Evolutionary conservation across 371 early-diverging fungal genomes (phyloP).

Genomic region (Mucor circinelloides): DNA sequence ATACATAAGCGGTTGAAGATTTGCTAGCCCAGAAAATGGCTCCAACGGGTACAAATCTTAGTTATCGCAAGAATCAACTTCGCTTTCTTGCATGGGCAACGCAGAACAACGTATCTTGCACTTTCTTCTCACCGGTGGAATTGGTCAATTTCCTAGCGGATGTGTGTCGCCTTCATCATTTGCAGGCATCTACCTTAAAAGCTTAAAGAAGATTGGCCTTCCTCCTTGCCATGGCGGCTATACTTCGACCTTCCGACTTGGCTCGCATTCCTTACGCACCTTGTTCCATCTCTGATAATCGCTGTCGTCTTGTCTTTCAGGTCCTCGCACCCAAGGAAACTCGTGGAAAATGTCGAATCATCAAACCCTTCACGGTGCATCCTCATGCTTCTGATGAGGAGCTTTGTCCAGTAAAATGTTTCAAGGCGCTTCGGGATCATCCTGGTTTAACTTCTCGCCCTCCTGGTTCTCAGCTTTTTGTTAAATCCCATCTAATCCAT

Average conservation of each 20-base stretch:
- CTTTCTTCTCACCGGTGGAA: not conserved
- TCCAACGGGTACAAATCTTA: too few species aligned
- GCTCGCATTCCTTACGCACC: too few species aligned
- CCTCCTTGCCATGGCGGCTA: too few species aligned
- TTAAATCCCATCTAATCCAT: not conserved
- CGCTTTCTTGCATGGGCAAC: constrained; percentile 8
- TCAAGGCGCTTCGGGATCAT: constrained; percentile 1
- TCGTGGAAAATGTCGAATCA: too few species aligned
- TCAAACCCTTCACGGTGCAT: constrained; percentile 12
- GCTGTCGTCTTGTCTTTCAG: not conserved
- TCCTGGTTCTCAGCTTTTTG: not conserved
- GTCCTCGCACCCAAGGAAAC: too few species aligned
- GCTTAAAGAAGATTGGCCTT: not conserved
- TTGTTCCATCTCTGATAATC: too few species aligned
- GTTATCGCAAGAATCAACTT: constrained; percentile 1
- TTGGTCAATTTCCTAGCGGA: constrained; percentile 12
- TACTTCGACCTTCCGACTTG: too few species aligned
- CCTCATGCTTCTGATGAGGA: not conserved
- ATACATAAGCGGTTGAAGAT: not conserved
- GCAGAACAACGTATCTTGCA: not conserved
- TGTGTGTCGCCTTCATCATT: not conserved
- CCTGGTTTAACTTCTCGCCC: not conserved
- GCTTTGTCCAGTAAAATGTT: not conserved
- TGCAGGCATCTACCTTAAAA: constrained; percentile 2
- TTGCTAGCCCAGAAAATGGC: too few species aligned